Evolutionary conservation across 495 filamentous ascomycete genomes (phyloP), one percentile per base, ranked within the genome.

Genomic region (Echria macrotheca): DNA sequence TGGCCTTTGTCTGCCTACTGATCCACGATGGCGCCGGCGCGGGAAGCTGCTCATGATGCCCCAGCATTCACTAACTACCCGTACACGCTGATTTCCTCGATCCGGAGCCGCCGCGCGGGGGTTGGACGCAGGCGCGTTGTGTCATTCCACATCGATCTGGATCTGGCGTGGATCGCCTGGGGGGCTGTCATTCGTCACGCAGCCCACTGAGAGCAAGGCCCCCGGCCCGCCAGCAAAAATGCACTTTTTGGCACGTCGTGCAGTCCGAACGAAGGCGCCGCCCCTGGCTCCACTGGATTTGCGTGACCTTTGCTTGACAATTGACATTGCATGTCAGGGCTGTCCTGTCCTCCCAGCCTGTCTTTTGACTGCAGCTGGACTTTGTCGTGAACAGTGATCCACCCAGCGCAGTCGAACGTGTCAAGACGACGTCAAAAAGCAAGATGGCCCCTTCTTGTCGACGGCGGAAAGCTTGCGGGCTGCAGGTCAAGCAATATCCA

Each of bases 91-190:
- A n/a, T 44, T 44, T 41, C 19, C 14, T 15, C 32, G n/a, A 9
- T 4, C 9, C 25, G 25, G 25, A 44, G 42, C 42, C 42, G 26
- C 42, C 42, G 42, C 42, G 42, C 25, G 41, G 42, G 42, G n/a
- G n/a, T n/a, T n/a, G n/a, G n/a, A n/a, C n/a, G n/a, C 6, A 5
- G 14, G 23, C 46, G 46, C 25, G 45, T 31, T 39, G 46, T 48
- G 35, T 48, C 46, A 48, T 48, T 40, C 33, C 46, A 28, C 46
- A 48, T 48, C 46, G 46, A 48, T 48, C 46, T 48, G 46, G 46
- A 48, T 48, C 46, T 48, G 38, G 46, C 46, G 46, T 48, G 46
- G 46, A 48, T 48, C 46, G 46, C 46, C 45, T 33, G 24, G 38
- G 17, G 33, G 18, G 32, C 46, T 48, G 40, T 50, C 47, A 41